Base-by-base conservation (phyloP, 768 basidiomycete species). In the Mycena albidolilacea region DNA sequence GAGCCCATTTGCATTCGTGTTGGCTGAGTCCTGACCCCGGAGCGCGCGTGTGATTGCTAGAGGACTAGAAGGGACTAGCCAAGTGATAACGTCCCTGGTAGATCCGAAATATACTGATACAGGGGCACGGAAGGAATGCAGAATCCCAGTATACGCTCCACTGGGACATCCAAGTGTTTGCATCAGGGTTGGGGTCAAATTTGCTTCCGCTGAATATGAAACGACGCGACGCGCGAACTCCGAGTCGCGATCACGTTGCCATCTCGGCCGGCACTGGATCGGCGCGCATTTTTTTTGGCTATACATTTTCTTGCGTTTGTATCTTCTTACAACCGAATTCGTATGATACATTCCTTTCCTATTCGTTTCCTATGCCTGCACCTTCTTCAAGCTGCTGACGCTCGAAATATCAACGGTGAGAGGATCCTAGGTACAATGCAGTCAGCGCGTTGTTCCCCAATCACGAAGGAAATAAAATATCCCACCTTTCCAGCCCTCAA, bases 401-500 rank as follows among this genome's bases (percentile, higher is more conserved):
- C 83, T 80, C 35, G 75, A 76, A 43, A 76, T 76, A 54, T 76
- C 75, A 0, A 76, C 71, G 30, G 64, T 64, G 0, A 72, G 65
- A 2, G 71, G 71, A 35, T 76, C 71, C 74, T 74, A n/a, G 10
- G 14, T 10, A 58, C 2, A 48, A 12, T 17, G 37, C 6, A 62
- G 59, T 66, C 19, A 46, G 50, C 15, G 37, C 62, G 15, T 55
- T 44, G 12, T 38, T 3, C 14, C 30, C 23, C 38, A 62, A 9
- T 48, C 11, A 54, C 7, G 44, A 39, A n/a, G 46, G 35, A 30
- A 19, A 41, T 7, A n/a, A 35, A 38, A 17, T 41, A 1, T 70
- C 83, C 60, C 75, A 93, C 93, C 89, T 93, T 94, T 64, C 95
- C 95, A 44, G 80, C 88, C 80, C 85, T 90, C 77, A 98, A 82